These are phyloP conservation scores for Xerophyta viscosa DNA, from an alignment of 106 monocot genomes.

Conservation along the genomic window DNA sequence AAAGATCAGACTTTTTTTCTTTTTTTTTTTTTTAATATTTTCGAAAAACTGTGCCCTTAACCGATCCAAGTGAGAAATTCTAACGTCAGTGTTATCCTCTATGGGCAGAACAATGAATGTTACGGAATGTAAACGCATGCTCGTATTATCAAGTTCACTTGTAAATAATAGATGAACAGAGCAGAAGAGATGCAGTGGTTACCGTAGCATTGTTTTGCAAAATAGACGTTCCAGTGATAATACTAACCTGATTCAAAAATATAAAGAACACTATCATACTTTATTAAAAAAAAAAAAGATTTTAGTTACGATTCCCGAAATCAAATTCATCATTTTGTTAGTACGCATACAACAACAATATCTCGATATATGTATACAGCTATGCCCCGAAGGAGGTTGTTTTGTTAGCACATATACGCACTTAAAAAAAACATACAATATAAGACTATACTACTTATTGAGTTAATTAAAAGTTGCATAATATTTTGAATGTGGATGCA, in stretches of 20 bases:
- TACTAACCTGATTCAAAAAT: slow-evolving; percentile 25
- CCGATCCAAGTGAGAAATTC: not conserved
- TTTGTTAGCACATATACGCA: too few relatives aligned
- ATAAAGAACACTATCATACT: not conserved
- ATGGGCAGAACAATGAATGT: not conserved
- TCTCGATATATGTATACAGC: too few relatives aligned
- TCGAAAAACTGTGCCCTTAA: not conserved
- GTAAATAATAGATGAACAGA: not conserved
- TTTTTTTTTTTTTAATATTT: too few relatives aligned
- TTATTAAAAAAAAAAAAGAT: not conserved
- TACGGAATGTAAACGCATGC: too few relatives aligned
- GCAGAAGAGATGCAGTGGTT: slow-evolving; percentile 10
- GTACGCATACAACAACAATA: too few relatives aligned
- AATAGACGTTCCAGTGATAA: slow-evolving; percentile 47
- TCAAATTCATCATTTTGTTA: not conserved
- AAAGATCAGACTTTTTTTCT: not conserved
- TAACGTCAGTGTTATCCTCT: not conserved
- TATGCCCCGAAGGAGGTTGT: too few relatives aligned
- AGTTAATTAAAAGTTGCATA: too few relatives aligned
- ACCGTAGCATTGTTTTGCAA: slow-evolving; percentile 85
- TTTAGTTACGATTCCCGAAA: not conserved
- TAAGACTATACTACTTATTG: too few relatives aligned
- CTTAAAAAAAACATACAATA: too few relatives aligned
- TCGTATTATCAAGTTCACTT: not conserved
- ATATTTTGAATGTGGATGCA: too few relatives aligned